Base-by-base conservation (phyloP, 257 asterid genomes). In the Hygrophila difformis region DNA sequence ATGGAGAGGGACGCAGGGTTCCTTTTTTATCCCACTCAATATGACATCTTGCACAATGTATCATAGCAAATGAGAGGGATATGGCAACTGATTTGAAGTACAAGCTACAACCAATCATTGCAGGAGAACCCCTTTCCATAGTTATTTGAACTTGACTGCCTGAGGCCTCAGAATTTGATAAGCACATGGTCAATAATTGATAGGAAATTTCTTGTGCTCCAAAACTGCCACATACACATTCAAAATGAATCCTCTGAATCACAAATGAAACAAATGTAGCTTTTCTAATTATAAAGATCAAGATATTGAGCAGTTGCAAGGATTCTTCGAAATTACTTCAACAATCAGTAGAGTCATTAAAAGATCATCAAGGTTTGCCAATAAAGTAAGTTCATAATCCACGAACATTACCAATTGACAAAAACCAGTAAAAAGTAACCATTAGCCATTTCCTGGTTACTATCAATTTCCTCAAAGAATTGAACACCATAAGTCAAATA, bases 111-210 rank as follows among this genome's bases (percentile, higher is more conserved):
- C 93, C 95, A 59, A 86, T 74, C 93, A 91, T 76, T 37, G 99
- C 99, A 8, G 99, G 99, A 55, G 86, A 89, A 39, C 99, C 99
- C 70, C 99, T 76, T 76, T 91, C 99, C 26, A 83, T 88, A 41
- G 97, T 91, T 49, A 91, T 77, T 60, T 91, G 99, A 60, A 86
- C 97, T 77, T 91, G 99, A 74, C 99, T 91, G 49, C 99, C 99
- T 10, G 99, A 91, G 16, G 93, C 79, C 73, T 91, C 99, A 53
- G 83, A 91, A 68, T 86, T 79, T 5, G 99, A 97, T 50, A 83
- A 34, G 56, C 99, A 91, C 84, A 80, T 78, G 56, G 97, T 87
- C 67, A 81, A 59, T 49, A 91, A 72, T 66, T 86, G 82, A 66
- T 58, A 64, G 3, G 97, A 80, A 49, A 81, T 76, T 39, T 86